Percentiles rank a stretch among this genome's conserved stretches.
Evolutionary conservation across 495 filamentous ascomycete species (phyloP).

Genomic region (Podospora pseudocomata): DNA sequence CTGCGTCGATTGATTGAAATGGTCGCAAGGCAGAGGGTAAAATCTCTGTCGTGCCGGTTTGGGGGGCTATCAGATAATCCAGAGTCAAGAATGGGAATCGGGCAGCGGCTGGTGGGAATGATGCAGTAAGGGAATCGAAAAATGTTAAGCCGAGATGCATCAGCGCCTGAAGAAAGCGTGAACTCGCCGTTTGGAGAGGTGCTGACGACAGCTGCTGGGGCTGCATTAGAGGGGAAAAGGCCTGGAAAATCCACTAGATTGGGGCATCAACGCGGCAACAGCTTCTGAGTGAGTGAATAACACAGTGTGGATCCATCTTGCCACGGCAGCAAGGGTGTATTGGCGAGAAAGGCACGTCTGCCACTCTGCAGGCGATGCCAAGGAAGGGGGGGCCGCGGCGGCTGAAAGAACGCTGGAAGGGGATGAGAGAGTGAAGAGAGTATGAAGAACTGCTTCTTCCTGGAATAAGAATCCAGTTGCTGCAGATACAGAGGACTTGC

Average conservation of each 20-base stretch:
- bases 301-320: slow-evolving; percentile 13
- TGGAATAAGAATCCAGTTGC: background rate
- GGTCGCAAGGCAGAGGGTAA: slow-evolving; percentile 27
- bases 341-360: background rate
- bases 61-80: slow-evolving; percentile 22
- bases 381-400: background rate
- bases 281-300: slow-evolving; percentile 1
- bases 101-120: slow-evolving; percentile 15
- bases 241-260: slow-evolving; percentile 15
- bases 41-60: slow-evolving; percentile 31
- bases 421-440: background rate
- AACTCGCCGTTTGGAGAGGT: slow-evolving; percentile 8
- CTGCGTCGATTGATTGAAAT: slow-evolving; percentile 29
- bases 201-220: slow-evolving; percentile 15
- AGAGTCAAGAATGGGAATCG: slow-evolving; percentile 6
- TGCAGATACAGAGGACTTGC: background rate
- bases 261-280: background rate
- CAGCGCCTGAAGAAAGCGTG: slow-evolving; percentile 19
- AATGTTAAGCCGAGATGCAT: slow-evolving; percentile 31
- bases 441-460: background rate
- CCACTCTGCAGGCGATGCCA: background rate
- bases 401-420: background rate
- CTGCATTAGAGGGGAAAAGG: slow-evolving; percentile 8
- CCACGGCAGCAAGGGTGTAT: background rate
- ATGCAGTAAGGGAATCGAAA: slow-evolving; percentile 17